phyloP scores from a whole-genome alignment of 2,329 filamentous ascomycete genomes.

The Cadophora gregata region DNA sequence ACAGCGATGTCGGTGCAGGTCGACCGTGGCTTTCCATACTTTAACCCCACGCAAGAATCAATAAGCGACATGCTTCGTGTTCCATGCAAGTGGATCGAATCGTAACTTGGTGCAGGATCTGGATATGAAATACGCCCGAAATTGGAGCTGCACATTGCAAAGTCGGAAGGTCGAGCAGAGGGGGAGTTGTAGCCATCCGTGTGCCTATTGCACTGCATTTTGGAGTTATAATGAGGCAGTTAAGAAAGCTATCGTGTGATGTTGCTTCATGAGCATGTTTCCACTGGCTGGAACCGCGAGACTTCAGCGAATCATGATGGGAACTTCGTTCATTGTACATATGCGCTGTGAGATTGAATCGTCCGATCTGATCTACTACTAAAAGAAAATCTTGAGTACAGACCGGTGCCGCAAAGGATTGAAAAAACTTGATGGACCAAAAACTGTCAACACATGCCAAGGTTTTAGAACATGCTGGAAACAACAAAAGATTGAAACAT shows the following conservation, averaged over 20 bases:
- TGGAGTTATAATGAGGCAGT: neutral
- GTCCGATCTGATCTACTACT: neutral
- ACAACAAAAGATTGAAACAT: neutral
- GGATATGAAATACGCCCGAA: neutral
- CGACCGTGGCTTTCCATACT: too few relatives aligned
- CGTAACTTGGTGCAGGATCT: neutral
- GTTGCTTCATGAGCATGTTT: neutral
- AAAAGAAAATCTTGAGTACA: neutral
- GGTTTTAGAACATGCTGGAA: too few relatives aligned
- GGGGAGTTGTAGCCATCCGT: neutral
- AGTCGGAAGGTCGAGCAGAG: neutral
- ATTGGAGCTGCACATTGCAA: neutral
- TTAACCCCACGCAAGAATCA: too few relatives aligned
- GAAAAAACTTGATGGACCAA: neutral
- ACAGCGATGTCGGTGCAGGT: too few relatives aligned
- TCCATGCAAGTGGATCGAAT: neutral
- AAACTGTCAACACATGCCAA: neutral
- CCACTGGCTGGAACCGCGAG: neutral
- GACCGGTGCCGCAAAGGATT: neutral
- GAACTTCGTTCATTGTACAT: neutral
- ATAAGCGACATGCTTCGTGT: neutral
- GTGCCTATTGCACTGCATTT: neutral
- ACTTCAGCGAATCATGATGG: neutral
- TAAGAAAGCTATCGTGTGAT: neutral
- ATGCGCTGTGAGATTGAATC: neutral